Percentiles rank a stretch among this genome's conserved stretches.
These are phyloP conservation scores for Sanguinoderma infundibulare DNA, from an alignment of 1,284 basidiomycete species.

Conservation along the genomic window DNA sequence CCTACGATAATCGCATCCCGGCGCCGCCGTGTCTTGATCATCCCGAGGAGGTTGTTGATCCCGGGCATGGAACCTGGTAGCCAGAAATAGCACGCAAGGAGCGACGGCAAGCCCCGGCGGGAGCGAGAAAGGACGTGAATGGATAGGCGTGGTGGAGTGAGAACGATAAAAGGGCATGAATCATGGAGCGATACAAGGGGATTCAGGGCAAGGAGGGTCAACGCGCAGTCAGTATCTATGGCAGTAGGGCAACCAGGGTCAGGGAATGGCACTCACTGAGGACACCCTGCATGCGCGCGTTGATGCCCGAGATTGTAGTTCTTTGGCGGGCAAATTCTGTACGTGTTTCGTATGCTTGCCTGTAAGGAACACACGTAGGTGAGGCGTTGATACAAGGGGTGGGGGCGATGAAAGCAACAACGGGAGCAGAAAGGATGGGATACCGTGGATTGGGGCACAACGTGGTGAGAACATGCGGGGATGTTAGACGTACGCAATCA, in stretches of 20 bases:
- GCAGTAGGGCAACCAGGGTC: background rate
- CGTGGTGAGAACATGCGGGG: background rate
- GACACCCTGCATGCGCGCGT: conserved; percentile 83
- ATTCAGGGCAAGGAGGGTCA: background rate
- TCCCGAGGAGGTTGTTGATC: conserved; percentile 87
- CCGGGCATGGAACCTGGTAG: conserved; percentile 87
- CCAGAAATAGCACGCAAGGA: background rate
- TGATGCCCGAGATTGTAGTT: conserved; percentile 75
- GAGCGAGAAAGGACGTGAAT: background rate
- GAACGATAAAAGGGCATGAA: background rate
- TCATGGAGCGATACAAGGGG: background rate
- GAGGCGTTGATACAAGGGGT: background rate
- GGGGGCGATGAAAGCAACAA: conserved; percentile 5
- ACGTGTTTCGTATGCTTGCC: conserved; percentile 98
- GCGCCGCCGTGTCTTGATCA: conserved; percentile 91
- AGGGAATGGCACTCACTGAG: conserved; percentile 59
- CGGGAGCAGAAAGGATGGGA: background rate
- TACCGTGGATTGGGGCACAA: background rate
- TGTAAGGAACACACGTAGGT: conserved; percentile 36
- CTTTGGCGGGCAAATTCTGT: conserved; percentile 92
- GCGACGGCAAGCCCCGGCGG: background rate
- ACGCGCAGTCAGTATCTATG: conserved; percentile 6
- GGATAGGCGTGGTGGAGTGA: background rate
- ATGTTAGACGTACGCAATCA: conserved; percentile 75
- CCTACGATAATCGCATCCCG: conserved; percentile 93